Conservation (phyloP, 2,329 filamentous ascomycete genomes). For the Colletotrichum sp. region DNA sequence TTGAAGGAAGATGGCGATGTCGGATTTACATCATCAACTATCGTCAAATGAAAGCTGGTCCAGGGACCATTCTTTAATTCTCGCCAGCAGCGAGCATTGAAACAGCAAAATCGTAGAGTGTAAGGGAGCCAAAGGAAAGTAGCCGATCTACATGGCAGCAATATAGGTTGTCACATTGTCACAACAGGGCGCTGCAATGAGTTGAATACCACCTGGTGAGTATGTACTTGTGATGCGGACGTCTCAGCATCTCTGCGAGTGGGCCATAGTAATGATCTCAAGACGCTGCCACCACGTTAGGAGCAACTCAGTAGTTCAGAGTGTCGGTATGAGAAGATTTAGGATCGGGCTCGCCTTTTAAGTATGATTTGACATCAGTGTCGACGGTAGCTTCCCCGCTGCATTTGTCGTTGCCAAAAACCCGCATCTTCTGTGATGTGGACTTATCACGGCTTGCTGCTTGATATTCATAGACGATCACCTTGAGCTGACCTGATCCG, state of each 20-base stretch:
- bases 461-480: not conserved
- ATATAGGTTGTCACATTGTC: fast-evolving
- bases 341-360: not conserved
- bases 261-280: not conserved
- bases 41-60: not conserved
- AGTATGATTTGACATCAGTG: not conserved
- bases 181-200: too few relatives aligned
- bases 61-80: not conserved
- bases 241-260: not conserved
- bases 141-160: not conserved
- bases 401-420: not conserved
- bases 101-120: not conserved
- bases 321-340: not conserved
- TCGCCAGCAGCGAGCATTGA: not conserved
- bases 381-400: not conserved
- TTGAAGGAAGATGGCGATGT: not conserved
- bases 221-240: too few relatives aligned
- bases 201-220: too few relatives aligned
- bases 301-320: not conserved
- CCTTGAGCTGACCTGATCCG: not conserved
- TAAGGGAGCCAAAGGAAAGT: not conserved
- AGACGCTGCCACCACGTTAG: not conserved
- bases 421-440: not conserved
- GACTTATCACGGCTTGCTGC: not conserved
- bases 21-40: not conserved